A percentile compares a stretch with the other conserved stretches of the same genome.
Evolutionary conservation across 2,329 filamentous ascomycete genomes (phyloP).

Genomic region (Fusarium pseudograminearum): DNA sequence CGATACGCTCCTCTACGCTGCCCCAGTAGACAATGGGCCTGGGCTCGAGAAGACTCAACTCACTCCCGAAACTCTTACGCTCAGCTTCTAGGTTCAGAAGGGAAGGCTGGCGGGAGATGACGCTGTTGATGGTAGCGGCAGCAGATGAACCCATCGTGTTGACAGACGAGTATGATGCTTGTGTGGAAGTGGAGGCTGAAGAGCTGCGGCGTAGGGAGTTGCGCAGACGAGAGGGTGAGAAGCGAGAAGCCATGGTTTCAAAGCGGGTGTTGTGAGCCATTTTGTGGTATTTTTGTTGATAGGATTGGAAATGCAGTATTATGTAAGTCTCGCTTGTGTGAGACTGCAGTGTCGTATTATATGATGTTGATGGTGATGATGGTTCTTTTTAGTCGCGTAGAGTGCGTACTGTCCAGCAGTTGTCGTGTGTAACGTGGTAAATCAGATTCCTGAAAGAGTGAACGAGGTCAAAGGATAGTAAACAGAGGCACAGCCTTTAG

Average conservation of each 20-base stretch:
- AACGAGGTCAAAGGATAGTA: slow-evolving; percentile 19
- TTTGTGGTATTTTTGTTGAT: background rate
- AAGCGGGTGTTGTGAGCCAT: slow-evolving; percentile 56
- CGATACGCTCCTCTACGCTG: slow-evolving; percentile 71
- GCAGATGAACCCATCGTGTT: slow-evolving; percentile 60
- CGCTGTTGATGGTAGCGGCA: slow-evolving; percentile 67
- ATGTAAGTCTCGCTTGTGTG: background rate
- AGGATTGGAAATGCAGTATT: background rate
- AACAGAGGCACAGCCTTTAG: slow-evolving; percentile 44
- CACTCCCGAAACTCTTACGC: slow-evolving; percentile 63
- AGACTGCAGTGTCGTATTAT: background rate
- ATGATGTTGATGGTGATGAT: slow-evolving; percentile 5
- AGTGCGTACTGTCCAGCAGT: slow-evolving; percentile 44
- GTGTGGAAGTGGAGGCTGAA: slow-evolving; percentile 54
- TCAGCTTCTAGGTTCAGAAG: slow-evolving; percentile 70
- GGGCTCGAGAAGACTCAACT: slow-evolving; percentile 70
- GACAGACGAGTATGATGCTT: slow-evolving; percentile 57
- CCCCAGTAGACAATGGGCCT: slow-evolving; percentile 73
- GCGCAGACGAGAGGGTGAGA: slow-evolving; percentile 63
- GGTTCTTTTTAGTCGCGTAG: slow-evolving; percentile 1
- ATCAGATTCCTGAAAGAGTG: slow-evolving; percentile 22
- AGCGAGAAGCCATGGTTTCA: slow-evolving; percentile 63
- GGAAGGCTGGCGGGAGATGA: slow-evolving; percentile 69
- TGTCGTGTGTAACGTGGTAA: slow-evolving; percentile 8
- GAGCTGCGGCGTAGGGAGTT: slow-evolving; percentile 66